Base-by-base conservation (phyloP, 208 protist species). In the Novymonas esmeraldas region DNA sequence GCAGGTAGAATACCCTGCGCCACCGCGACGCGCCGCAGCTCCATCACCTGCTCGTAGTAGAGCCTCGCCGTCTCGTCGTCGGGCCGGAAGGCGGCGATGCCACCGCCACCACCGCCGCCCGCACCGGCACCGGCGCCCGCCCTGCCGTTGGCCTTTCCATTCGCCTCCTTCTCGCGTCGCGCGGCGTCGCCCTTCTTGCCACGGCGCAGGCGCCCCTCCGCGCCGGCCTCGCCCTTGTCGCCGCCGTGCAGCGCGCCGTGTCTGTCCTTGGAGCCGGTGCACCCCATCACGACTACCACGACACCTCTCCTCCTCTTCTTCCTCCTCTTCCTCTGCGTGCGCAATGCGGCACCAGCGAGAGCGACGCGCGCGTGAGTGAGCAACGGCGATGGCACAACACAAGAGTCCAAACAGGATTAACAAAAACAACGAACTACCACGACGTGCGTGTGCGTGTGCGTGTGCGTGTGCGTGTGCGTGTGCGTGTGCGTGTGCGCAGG, bases 1-100 rank as follows among this genome's bases (percentile, higher is more conserved):
- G 60, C 55, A 2, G 67, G 68, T 16, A 78, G 26, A 39, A 83
- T 64, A 44, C 78, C 78, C 39, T 70, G 51, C 9, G 44, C 44
- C 34, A 78, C 55, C 1, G 68, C 78, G 9, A 60, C 68, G 18
- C 29, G 54, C 45, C 78, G 78, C 29, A 78, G 22, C 22, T 50
- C 64, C 48, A 58, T 56, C n/a, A 83, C 52, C 26, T 65, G 55
- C 24, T 70, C 57, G 9, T 70, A 55, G 52, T 79, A 83, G 3
- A 46, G 29, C 26, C 56, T 70, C 24, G 69, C 26, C 52, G 68
- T 72, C 10, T 56, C 64, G 18, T 70, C 73, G 51, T 71, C 70
- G 16, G 78, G 73, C 2, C 22, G 34, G 42, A 64, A 83, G n/a
- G 66, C 63, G 18, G 62, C 52, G 49, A 75, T 78, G 54, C 65